Conservation (phyloP, 2,329 filamentous ascomycete genomes). For the Bipolaris cookei region DNA sequence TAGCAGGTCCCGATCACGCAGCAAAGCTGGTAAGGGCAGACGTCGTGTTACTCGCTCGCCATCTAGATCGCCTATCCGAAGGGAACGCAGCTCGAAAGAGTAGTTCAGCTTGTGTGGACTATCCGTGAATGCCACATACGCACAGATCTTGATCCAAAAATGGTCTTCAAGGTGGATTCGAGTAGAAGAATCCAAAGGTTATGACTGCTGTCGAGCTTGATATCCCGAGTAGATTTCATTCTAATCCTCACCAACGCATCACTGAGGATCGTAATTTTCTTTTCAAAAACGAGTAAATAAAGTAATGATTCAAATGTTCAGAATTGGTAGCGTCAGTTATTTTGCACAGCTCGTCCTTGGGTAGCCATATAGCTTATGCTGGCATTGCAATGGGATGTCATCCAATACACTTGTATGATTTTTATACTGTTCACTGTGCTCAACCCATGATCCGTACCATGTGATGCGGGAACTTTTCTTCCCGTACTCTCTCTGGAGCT, state of each 20-base stretch:
- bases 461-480: background rate
- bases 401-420: background rate
- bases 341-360: background rate
- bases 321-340: background rate
- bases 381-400: background rate
- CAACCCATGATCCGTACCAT: background rate
- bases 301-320: background rate
- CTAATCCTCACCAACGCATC: background rate
- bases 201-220: background rate
- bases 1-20: constrained; percentile 46
- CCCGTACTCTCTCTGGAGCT: background rate
- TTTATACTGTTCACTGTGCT: background rate
- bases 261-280: background rate
- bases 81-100: constrained; percentile 14
- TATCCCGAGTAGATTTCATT: background rate
- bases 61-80: constrained; percentile 23
- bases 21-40: constrained; percentile 24
- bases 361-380: background rate
- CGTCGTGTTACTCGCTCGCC: constrained; percentile 30
- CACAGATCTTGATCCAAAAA: background rate
- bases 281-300: background rate
- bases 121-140: background rate
- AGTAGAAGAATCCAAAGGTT: background rate
- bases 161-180: background rate
- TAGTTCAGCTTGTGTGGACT: constrained; percentile 11